phyloP scores from a whole-genome alignment of 768 basidiomycete species.

The Xerocomellus amylosporus region DNA sequence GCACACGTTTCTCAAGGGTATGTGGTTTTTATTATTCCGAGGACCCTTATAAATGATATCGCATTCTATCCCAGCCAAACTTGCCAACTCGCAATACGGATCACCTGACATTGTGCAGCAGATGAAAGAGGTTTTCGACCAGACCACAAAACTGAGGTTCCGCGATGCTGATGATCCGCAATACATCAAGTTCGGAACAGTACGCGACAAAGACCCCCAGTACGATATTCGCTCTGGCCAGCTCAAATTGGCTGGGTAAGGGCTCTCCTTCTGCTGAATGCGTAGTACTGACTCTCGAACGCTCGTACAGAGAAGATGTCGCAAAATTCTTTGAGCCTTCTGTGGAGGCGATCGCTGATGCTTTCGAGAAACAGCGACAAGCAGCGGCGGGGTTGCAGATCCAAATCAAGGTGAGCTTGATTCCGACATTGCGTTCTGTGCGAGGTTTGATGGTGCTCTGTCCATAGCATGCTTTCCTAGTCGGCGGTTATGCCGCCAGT shows the following conservation, averaged over 20 bases:
- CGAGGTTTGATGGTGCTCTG: neutral
- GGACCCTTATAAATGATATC: neutral
- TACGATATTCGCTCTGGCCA: conserved; percentile 36
- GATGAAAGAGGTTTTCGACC: conserved; percentile 35
- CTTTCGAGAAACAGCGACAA: conserved; percentile 29
- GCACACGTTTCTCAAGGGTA: conserved; percentile 26
- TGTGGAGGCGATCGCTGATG: conserved; percentile 32
- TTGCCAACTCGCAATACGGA: conserved; percentile 27
- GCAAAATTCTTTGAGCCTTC: conserved; percentile 44
- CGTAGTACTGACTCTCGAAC: neutral
- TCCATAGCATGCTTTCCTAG: conserved; percentile 40
- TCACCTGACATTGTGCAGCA: conserved; percentile 27
- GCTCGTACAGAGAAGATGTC: conserved; percentile 32
- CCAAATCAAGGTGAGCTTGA: conserved; percentile 20
- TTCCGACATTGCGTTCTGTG: neutral
- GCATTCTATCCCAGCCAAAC: conserved; percentile 15
- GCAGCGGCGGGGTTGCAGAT: conserved; percentile 21
- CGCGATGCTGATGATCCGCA: conserved; percentile 33
- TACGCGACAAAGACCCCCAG: conserved; percentile 33
- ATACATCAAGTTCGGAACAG: conserved; percentile 40
- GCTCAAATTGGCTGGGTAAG: conserved; percentile 36
- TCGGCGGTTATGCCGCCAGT: conserved; percentile 49
- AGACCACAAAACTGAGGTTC: conserved; percentile 39
- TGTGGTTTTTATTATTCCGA: neutral
- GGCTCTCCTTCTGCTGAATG: neutral